phyloP scores from a whole-genome alignment of 2,329 filamentous ascomycete species.

The Alternaria dauci region DNA sequence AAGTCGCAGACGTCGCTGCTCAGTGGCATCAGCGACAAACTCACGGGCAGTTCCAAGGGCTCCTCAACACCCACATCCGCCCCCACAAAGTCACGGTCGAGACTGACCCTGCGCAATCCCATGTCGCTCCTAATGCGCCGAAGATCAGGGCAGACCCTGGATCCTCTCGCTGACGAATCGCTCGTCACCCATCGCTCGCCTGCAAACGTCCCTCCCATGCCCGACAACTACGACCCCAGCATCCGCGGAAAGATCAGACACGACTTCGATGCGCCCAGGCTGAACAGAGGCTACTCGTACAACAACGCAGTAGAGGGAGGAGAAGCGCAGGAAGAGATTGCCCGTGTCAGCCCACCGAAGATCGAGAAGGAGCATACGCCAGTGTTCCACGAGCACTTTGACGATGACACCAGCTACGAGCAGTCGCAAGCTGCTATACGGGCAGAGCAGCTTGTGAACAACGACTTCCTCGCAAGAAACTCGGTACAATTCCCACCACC shows the following conservation, averaged over 20 bases:
- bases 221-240: conserved; percentile 69
- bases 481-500: conserved; percentile 46
- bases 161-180: conserved; percentile 59
- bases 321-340: conserved; percentile 29
- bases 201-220: conserved; percentile 57
- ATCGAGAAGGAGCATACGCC: conserved; percentile 61
- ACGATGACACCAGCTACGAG: conserved; percentile 57
- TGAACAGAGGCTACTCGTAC: conserved; percentile 54
- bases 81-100: conserved; percentile 55
- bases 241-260: conserved; percentile 70
- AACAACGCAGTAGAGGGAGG: conserved; percentile 39
- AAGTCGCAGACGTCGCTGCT: conserved; percentile 47
- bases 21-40: conserved; percentile 44
- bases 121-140: conserved; percentile 67
- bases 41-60: conserved; percentile 34
- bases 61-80: conserved; percentile 28
- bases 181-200: conserved; percentile 59
- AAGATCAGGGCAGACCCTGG: conserved; percentile 62
- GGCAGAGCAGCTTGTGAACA: conserved; percentile 59
- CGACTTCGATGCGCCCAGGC: conserved; percentile 69
- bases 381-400: conserved; percentile 68
- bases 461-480: conserved; percentile 57
- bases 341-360: conserved; percentile 45
- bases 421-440: conserved; percentile 54
- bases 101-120: conserved; percentile 66